These are phyloP conservation scores for Rhytidiadelphus loreus DNA, from an alignment of 225 moss, liverwort and hornwort species.

Conservation along the genomic window DNA sequence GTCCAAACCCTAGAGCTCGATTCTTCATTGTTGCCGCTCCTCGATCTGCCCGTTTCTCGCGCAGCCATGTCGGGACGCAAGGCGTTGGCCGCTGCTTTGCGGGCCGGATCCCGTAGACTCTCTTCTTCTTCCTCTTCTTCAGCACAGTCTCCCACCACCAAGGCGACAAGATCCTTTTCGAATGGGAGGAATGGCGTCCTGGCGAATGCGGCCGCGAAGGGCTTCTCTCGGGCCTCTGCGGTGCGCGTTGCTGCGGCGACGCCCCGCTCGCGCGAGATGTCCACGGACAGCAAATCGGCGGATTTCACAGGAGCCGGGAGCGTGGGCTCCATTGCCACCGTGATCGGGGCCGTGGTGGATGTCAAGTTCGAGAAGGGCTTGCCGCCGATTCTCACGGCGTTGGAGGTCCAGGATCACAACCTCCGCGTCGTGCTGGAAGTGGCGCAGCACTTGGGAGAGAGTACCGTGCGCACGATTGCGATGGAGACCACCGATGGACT, in stretches of 20 bases:
- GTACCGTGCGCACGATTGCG: conserved; percentile 84
- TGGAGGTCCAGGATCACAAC: conserved; percentile 85
- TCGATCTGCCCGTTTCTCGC: background rate
- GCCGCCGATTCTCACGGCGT: conserved; percentile 75
- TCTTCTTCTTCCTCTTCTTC: background rate
- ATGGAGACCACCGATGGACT: conserved; percentile 96
- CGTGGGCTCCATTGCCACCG: conserved; percentile 59
- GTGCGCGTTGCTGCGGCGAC: conserved; percentile 25
- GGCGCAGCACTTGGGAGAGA: conserved; percentile 95
- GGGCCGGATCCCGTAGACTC: conserved; percentile 38
- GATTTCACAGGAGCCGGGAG: conserved; percentile 78
- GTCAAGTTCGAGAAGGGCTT: conserved; percentile 94
- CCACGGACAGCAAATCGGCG: conserved; percentile 33
- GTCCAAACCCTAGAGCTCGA: background rate
- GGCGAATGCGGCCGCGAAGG: conserved; percentile 54
- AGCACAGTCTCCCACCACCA: background rate
- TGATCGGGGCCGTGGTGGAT: conserved; percentile 94
- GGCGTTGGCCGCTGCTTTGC: conserved; percentile 1
- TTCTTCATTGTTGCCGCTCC: background rate
- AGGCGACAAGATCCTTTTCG: conserved; percentile 23
- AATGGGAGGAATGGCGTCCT: conserved; percentile 34
- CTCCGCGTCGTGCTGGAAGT: conserved; percentile 85
- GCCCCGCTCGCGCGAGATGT: conserved; percentile 17
- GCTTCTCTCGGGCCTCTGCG: conserved; percentile 21
- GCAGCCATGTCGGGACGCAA: conserved; percentile 6